phyloP scores from a whole-genome alignment of 148 eudicot genomes.

The Silene uniflora region DNA sequence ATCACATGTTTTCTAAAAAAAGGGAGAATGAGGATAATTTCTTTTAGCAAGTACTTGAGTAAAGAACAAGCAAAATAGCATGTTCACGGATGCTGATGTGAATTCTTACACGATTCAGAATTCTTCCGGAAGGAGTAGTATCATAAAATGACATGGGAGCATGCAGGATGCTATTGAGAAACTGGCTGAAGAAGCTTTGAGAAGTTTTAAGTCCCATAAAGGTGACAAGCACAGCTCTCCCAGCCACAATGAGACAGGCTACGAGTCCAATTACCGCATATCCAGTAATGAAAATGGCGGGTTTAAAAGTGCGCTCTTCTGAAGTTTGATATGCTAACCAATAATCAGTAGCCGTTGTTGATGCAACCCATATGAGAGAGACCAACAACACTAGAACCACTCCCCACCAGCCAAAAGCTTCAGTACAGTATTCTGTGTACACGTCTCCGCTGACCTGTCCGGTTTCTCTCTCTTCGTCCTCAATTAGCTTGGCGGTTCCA shows the following conservation, averaged over 20 bases:
- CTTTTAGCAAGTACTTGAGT: neutral
- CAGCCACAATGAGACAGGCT: conserved; percentile 31
- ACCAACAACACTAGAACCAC: conserved; percentile 32
- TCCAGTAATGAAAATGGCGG: conserved; percentile 37
- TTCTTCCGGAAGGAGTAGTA: conserved; percentile 70
- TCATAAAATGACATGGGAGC: conserved; percentile 79
- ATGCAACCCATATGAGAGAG: conserved; percentile 43
- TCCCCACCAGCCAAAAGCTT: conserved; percentile 71
- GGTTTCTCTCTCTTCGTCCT: conserved; percentile 64
- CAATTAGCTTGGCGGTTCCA: conserved; percentile 49
- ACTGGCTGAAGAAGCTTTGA: conserved; percentile 50
- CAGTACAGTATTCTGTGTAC: conserved; percentile 48
- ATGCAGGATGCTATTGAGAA: conserved; percentile 44
- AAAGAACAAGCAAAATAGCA: neutral
- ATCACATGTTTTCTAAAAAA: neutral
- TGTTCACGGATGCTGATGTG: neutral
- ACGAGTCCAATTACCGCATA: conserved; percentile 35
- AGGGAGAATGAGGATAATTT: neutral
- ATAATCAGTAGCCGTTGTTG: conserved; percentile 41
- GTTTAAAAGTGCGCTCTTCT: conserved; percentile 28
- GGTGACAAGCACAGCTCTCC: conserved; percentile 33
- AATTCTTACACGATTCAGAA: conserved; percentile 47
- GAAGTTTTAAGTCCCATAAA: conserved; percentile 50
- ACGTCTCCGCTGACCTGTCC: conserved; percentile 42
- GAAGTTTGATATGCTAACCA: conserved; percentile 68